Conservation (phyloP, 2,329 filamentous ascomycete species). For the Cryoendolithus antarcticus region DNA sequence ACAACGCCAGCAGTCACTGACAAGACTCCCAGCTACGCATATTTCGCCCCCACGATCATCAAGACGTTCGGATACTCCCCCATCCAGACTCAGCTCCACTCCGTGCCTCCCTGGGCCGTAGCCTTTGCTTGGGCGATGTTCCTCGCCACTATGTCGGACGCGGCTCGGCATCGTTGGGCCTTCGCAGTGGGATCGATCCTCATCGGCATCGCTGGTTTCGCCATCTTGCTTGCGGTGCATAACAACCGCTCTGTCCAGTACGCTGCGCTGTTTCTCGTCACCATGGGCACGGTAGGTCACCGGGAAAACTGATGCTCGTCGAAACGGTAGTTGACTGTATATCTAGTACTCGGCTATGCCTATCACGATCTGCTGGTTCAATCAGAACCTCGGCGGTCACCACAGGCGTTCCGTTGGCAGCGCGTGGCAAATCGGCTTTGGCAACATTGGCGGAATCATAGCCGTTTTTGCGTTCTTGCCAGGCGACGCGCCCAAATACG, state of each 20-base stretch:
- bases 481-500: conserved; percentile 55
- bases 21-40: conserved; percentile 33
- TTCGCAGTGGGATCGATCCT: conserved; percentile 60
- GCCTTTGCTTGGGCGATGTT: conserved; percentile 71
- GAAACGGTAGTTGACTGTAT: too few species aligned
- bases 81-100: conserved; percentile 43
- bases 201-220: conserved; percentile 62
- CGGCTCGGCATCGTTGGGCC: conserved; percentile 56
- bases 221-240: conserved; percentile 60
- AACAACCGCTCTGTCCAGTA: conserved; percentile 58
- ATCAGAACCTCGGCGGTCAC: conserved; percentile 42
- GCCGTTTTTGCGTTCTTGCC: conserved; percentile 38
- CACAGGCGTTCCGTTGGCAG: conserved; percentile 36
- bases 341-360: conserved; percentile 89
- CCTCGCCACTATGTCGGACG: conserved; percentile 61
- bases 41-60: conserved; percentile 39
- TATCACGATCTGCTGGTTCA: conserved; percentile 46
- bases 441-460: conserved; percentile 41
- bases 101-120: conserved; percentile 51
- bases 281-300: conserved; percentile 45
- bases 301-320: too few species aligned
- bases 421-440: conserved; percentile 35
- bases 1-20: background rate
- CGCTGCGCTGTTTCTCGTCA: conserved; percentile 67
- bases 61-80: conserved; percentile 37